A percentile compares a stretch with the other conserved stretches of the same genome.
These are phyloP conservation scores for Kodamaea plutei DNA, from an alignment of 1,139 yeast species.

Conservation along the genomic window DNA sequence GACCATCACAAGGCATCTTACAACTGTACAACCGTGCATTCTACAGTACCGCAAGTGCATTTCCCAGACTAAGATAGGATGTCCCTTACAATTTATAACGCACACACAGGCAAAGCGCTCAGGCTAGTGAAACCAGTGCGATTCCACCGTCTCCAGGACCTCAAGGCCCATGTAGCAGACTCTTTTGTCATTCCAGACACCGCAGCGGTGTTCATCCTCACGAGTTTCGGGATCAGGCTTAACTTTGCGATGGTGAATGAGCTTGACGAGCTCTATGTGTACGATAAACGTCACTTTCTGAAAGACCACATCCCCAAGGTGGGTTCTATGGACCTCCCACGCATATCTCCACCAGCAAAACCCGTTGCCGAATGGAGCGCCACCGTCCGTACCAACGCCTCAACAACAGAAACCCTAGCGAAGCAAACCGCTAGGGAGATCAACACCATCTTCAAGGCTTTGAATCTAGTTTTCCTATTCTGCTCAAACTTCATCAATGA, in stretches of 20 bases:
- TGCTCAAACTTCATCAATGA: conserved; percentile 48
- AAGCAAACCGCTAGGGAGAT: conserved; percentile 13
- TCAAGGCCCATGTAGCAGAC: conserved; percentile 17
- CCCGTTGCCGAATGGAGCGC: background rate
- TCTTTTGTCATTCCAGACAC: conserved; percentile 13
- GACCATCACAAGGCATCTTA: too few species aligned
- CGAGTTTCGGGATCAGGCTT: conserved; percentile 62
- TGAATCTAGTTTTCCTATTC: conserved; percentile 57
- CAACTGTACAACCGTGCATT: too few species aligned
- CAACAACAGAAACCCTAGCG: background rate
- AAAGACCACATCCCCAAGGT: conserved; percentile 4
- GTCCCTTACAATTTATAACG: conserved; percentile 31
- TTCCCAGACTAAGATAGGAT: too few species aligned
- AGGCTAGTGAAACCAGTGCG: conserved; percentile 42
- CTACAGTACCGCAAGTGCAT: too few species aligned
- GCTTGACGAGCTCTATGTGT: conserved; percentile 51
- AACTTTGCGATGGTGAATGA: conserved; percentile 49
- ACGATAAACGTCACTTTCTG: conserved; percentile 52
- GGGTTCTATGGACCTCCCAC: background rate
- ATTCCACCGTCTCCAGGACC: conserved; percentile 27
- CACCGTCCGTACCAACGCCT: background rate
- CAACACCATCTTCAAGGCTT: conserved; percentile 45
- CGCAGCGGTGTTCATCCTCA: conserved; percentile 53
- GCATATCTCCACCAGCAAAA: background rate
- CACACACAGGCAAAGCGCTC: conserved; percentile 36